phyloP scores from a whole-genome alignment of 1,284 basidiomycete genomes.

The Leccinum insigne region DNA sequence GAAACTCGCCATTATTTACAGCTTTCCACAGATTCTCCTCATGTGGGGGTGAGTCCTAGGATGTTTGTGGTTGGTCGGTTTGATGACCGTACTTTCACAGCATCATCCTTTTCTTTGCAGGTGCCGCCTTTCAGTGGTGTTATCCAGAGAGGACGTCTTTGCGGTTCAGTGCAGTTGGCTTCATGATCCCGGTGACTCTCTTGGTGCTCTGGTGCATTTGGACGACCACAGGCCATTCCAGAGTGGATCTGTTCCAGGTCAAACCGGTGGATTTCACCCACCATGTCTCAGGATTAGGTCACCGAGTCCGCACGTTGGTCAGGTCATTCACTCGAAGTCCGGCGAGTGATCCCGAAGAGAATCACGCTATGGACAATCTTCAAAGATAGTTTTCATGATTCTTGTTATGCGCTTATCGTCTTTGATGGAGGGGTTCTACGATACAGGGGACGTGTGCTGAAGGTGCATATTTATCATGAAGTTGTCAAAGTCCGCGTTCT shows the following conservation, averaged over 20 bases:
- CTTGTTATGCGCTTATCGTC: background rate
- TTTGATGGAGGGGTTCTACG: background rate
- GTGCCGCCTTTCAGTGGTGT: constrained; percentile 30
- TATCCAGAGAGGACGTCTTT: background rate
- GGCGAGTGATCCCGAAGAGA: too few relatives aligned
- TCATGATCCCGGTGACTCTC: constrained; percentile 4
- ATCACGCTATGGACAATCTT: background rate
- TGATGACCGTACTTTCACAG: constrained; percentile 15
- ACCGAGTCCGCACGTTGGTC: too few relatives aligned
- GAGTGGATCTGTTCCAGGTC: background rate
- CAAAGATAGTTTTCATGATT: background rate
- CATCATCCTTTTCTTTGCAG: constrained; percentile 31
- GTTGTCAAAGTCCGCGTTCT: background rate
- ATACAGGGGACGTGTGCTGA: background rate
- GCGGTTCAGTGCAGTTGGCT: constrained; percentile 3
- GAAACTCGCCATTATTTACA: constrained; percentile 38
- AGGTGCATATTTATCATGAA: background rate
- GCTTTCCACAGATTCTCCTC: constrained; percentile 37
- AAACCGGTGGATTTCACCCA: too few relatives aligned
- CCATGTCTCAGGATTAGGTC: too few relatives aligned
- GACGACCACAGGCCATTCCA: constrained; percentile 12
- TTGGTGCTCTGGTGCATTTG: constrained; percentile 29
- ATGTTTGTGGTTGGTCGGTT: background rate
- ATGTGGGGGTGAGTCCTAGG: constrained; percentile 41
- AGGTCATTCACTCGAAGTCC: too few relatives aligned